phyloP scores from a whole-genome alignment of 805 yeast species.

The Schizosaccharomyces osmophilus region DNA sequence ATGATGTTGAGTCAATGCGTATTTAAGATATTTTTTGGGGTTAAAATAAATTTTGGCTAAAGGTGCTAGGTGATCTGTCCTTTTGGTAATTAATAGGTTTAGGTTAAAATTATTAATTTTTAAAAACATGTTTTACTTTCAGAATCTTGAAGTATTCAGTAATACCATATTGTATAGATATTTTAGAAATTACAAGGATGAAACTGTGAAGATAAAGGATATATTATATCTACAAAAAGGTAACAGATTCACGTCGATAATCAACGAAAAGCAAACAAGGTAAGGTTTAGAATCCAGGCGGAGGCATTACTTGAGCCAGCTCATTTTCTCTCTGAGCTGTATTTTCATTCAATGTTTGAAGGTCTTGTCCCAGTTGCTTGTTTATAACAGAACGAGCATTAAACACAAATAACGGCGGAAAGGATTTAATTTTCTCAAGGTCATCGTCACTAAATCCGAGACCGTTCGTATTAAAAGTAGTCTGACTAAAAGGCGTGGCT shows the following conservation, averaged over 20 bases:
- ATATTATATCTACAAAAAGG: too few species aligned
- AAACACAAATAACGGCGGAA: background rate
- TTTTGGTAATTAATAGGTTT: too few species aligned
- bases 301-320: background rate
- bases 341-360: background rate
- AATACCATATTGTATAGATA: too few species aligned
- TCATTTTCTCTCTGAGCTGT: background rate
- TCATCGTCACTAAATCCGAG: background rate
- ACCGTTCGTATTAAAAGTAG: background rate
- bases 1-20: slow-evolving; percentile 84
- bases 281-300: background rate
- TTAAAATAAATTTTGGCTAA: background rate
- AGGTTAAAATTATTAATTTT: too few species aligned
- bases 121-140: too few species aligned
- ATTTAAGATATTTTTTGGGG: slow-evolving; percentile 13
- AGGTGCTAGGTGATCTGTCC: too few species aligned
- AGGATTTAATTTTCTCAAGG: background rate
- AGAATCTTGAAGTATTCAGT: too few species aligned
- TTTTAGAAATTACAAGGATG: too few species aligned
- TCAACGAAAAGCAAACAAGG: background rate
- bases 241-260: too few species aligned
- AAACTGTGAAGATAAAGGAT: too few species aligned
- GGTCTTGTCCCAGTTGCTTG: background rate
- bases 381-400: background rate
- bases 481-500: background rate